Conservation (phyloP, 306 rosid species). For the Casuarina cunninghamiana region DNA sequence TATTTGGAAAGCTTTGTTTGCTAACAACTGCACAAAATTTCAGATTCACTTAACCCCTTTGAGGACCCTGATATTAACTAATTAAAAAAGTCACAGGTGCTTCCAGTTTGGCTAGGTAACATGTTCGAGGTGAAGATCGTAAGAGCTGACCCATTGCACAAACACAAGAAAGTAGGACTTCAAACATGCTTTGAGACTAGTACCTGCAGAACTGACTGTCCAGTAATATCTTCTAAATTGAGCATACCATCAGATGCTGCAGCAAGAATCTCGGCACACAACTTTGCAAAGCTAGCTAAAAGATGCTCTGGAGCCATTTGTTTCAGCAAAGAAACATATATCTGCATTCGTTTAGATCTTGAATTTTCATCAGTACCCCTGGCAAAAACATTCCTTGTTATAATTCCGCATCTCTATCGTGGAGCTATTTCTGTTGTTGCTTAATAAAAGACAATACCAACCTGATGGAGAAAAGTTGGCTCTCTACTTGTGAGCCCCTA, state of each 20-base stretch:
- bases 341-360: slow-evolving; percentile 83
- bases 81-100: not conserved
- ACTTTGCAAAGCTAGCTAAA: slow-evolving; percentile 85
- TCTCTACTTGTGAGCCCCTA: slow-evolving; percentile 50
- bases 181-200: slow-evolving; percentile 9
- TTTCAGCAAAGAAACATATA: slow-evolving; percentile 81
- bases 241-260: slow-evolving; percentile 92
- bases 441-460: slow-evolving; percentile 31
- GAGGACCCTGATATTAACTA: not conserved
- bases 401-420: slow-evolving; percentile 13
- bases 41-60: not conserved
- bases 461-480: slow-evolving; percentile 77
- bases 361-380: slow-evolving; percentile 82
- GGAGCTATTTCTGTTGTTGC: slow-evolving; percentile 17
- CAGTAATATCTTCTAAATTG: slow-evolving; percentile 65
- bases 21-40: not conserved
- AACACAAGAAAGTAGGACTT: not conserved
- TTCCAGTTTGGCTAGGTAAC: not conserved
- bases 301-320: slow-evolving; percentile 98
- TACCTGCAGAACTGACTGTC: slow-evolving; percentile 88
- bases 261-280: slow-evolving; percentile 88
- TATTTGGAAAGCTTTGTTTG: not conserved
- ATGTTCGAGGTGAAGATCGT: not conserved
- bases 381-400: slow-evolving; percentile 24
- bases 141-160: not conserved